phyloP scores from a whole-genome alignment of 768 basidiomycete genomes.

The Mycena haematopus region DNA sequence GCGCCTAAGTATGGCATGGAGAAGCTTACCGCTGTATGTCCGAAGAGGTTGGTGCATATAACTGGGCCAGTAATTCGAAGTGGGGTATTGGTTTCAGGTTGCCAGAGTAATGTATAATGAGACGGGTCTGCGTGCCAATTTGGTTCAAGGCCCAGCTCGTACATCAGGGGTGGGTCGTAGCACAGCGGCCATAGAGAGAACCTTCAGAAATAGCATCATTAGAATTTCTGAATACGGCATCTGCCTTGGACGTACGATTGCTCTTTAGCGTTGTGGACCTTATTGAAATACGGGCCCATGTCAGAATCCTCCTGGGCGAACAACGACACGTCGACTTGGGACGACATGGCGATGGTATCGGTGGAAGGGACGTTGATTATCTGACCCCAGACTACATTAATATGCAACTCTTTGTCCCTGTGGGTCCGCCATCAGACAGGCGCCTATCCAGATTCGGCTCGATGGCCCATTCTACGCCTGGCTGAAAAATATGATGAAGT shows the following conservation, averaged over 20 bases:
- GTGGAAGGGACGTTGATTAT: constrained; percentile 9
- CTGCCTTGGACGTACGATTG: background rate
- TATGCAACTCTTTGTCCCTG: constrained; percentile 16
- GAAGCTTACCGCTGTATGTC: constrained; percentile 12
- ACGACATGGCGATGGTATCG: constrained; percentile 6
- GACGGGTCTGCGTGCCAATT: constrained; percentile 13
- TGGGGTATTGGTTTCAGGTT: background rate
- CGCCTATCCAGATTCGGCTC: background rate
- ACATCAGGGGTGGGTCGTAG: constrained; percentile 14
- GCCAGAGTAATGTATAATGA: constrained; percentile 13
- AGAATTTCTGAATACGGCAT: background rate
- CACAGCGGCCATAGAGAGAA: constrained; percentile 20
- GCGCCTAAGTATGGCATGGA: background rate
- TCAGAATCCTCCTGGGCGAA: constrained; percentile 15
- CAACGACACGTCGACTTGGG: background rate
- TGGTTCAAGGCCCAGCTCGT: background rate
- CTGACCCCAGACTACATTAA: background rate
- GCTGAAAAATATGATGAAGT: background rate
- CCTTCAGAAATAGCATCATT: constrained; percentile 1
- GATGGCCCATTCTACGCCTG: background rate
- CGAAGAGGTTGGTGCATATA: constrained; percentile 20
- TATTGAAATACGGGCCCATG: constrained; percentile 2
- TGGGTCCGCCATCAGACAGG: constrained; percentile 20
- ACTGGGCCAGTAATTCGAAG: constrained; percentile 5
- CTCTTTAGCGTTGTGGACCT: constrained; percentile 14